phyloP scores from a whole-genome alignment of 208 protist species.

The Acanthamoeba lenticulata region DNA sequence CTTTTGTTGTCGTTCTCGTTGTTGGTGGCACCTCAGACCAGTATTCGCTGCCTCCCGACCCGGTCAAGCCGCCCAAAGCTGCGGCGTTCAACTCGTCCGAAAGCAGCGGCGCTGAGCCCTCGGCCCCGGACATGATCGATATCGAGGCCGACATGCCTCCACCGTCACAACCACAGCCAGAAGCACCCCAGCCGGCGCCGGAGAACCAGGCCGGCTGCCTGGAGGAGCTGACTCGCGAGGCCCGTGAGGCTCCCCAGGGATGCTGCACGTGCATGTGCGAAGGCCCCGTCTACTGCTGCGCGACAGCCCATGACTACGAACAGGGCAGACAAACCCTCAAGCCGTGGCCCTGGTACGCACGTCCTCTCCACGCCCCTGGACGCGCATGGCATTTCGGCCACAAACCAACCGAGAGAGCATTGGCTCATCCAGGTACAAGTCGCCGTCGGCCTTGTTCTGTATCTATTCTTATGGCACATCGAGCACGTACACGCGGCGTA shows the following conservation, averaged over 20 bases:
- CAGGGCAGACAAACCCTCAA: background rate
- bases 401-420: background rate
- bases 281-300: conserved; percentile 21
- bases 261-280: background rate
- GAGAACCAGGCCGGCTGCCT: background rate
- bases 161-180: background rate
- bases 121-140: background rate
- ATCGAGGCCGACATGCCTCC: background rate
- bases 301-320: background rate
- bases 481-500: background rate
- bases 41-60: background rate
- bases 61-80: background rate
- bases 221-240: background rate
- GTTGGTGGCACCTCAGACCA: background rate
- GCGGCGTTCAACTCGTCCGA: background rate
- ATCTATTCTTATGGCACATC: background rate
- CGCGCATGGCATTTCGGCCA: background rate
- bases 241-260: background rate
- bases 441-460: background rate
- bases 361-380: background rate
- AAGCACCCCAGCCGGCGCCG: background rate
- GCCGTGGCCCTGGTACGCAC: background rate
- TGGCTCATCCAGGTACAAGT: background rate
- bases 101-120: no score
- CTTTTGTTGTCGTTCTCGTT: background rate